phyloP scores from a whole-genome alignment of 2,329 filamentous ascomycete species.

The Harringtonia aguacate region DNA sequence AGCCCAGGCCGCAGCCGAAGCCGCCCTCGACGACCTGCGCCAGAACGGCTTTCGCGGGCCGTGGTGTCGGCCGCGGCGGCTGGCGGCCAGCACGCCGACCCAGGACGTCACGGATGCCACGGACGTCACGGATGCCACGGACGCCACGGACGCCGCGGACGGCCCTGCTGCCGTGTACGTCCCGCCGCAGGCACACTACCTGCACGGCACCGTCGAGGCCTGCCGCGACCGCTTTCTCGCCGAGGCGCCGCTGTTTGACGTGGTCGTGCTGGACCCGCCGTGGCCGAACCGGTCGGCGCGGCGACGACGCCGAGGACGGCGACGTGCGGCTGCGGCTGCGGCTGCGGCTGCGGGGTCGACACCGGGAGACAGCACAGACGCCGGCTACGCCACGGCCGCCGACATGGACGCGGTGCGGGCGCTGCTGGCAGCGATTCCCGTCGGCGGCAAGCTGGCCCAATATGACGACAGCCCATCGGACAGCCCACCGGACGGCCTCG shows the following conservation, averaged over 20 bases:
- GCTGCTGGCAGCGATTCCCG: constrained; percentile 44
- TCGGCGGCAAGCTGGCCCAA: constrained; percentile 43
- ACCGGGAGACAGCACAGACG: background rate
- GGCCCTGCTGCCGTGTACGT: constrained; percentile 17
- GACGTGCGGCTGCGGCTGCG: constrained; percentile 1
- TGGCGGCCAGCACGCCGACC: too few species aligned
- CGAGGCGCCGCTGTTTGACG: constrained; percentile 43
- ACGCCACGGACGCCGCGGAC: constrained; percentile 8
- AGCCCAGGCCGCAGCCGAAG: constrained; percentile 33
- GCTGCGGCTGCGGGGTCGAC: constrained; percentile 15
- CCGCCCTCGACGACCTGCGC: constrained; percentile 29
- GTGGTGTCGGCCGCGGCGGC: constrained; percentile 30
- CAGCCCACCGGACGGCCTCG: constrained; percentile 42
- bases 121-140: constrained; percentile 5
- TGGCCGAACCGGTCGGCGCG: constrained; percentile 72
- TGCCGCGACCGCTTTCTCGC: constrained; percentile 28
- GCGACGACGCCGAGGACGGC: constrained; percentile 5
- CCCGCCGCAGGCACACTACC: constrained; percentile 30
- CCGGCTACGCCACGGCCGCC: constrained; percentile 30
- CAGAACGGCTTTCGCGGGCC: constrained; percentile 25
- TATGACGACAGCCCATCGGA: too few species aligned
- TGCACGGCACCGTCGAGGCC: constrained; percentile 37
- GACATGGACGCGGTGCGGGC: constrained; percentile 33
- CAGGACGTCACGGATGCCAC: background rate
- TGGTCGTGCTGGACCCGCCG: constrained; percentile 66